These are phyloP conservation scores for Pythium folliculosum DNA, from an alignment of 352 stramenopile species.

Conservation along the genomic window DNA sequence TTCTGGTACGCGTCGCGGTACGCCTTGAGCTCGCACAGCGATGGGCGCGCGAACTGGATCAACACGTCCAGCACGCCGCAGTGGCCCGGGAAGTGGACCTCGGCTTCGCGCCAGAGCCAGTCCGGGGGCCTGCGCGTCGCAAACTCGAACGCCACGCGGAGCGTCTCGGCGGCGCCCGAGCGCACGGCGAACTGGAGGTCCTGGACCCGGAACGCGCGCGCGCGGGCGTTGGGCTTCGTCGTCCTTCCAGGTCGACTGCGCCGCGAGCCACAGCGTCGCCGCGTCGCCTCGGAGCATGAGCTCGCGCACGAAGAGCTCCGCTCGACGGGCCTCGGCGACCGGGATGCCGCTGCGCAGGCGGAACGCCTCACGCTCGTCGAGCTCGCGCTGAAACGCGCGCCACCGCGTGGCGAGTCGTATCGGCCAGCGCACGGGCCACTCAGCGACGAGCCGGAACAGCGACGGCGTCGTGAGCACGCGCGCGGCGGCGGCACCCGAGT, in stretches of 20 bases:
- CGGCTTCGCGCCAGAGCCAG: slow-evolving; percentile 7
- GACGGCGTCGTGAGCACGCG: slow-evolving; percentile 1
- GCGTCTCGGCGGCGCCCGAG: not conserved
- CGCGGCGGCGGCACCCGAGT: not conserved
- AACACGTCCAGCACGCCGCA: slow-evolving; percentile 5
- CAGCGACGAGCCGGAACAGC: not conserved
- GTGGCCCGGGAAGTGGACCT: not conserved
- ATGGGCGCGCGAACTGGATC: not conserved
- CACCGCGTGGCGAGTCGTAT: not conserved
- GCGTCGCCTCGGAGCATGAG: slow-evolving; percentile 9
- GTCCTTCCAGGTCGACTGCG: not conserved
- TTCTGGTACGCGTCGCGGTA: too few species aligned
- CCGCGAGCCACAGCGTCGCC: slow-evolving; percentile 4
- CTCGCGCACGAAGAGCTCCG: slow-evolving; percentile 16
- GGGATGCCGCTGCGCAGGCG: slow-evolving; percentile 4
- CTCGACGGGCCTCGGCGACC: not conserved
- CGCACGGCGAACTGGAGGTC: slow-evolving; percentile 10
- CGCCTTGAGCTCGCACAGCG: too few species aligned
- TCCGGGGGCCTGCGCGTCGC: too few species aligned
- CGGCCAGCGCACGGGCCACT: not conserved
- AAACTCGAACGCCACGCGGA: not conserved
- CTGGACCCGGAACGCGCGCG: not conserved
- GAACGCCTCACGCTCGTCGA: not conserved
- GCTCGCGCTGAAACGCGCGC: not conserved
- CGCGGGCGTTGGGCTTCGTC: not conserved